Conservation (phyloP, 371 early-diverging fungal genomes). For the Syncephalastrum contaminatum region DNA sequence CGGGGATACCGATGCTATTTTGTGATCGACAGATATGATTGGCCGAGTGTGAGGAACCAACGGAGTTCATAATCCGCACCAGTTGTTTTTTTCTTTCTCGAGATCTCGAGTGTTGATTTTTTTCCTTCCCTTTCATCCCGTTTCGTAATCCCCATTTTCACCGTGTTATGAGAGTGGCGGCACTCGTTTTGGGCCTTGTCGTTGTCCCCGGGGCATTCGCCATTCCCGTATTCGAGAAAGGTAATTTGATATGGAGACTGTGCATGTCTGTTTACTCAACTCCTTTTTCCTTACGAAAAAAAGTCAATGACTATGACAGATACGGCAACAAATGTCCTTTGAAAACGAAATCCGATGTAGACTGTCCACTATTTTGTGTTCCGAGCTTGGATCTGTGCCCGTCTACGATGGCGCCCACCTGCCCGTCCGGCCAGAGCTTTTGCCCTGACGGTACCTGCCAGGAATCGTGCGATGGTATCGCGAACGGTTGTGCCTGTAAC, state of each 20-base stretch:
- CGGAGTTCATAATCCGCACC: no score
- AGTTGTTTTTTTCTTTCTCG: slow-evolving; percentile 6
- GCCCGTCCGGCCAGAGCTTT: slow-evolving; percentile 43
- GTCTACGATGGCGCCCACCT: slow-evolving; percentile 33
- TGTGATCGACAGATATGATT: no score
- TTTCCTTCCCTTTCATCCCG: slow-evolving; percentile 3
- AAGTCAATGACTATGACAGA: slow-evolving; percentile 54
- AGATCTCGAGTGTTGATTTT: slow-evolving; percentile 1
- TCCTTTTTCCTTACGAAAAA: slow-evolving; percentile 1
- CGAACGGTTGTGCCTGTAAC: slow-evolving; percentile 44
- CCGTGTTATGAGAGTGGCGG: slow-evolving; percentile 13
- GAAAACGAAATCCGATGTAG: slow-evolving; percentile 30
- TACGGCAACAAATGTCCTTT: slow-evolving; percentile 54
- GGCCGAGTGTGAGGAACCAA: no score
- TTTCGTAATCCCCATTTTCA: slow-evolving; percentile 2
- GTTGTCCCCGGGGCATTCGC: slow-evolving; percentile 8
- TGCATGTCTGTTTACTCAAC: not conserved
- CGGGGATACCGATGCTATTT: no score
- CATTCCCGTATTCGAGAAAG: slow-evolving; percentile 19
- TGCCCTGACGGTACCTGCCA: slow-evolving; percentile 61
- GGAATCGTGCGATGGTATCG: slow-evolving; percentile 38
- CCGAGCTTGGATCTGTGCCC: slow-evolving; percentile 41
- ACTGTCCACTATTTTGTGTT: slow-evolving; percentile 57
- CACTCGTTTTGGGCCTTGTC: slow-evolving; percentile 8
- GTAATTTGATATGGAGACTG: slow-evolving; percentile 6